Evolutionary conservation across 2,329 filamentous ascomycete species (phyloP), one percentile per base, ranked within the genome.

Genomic region (Ophiostoma triangulosporum): DNA sequence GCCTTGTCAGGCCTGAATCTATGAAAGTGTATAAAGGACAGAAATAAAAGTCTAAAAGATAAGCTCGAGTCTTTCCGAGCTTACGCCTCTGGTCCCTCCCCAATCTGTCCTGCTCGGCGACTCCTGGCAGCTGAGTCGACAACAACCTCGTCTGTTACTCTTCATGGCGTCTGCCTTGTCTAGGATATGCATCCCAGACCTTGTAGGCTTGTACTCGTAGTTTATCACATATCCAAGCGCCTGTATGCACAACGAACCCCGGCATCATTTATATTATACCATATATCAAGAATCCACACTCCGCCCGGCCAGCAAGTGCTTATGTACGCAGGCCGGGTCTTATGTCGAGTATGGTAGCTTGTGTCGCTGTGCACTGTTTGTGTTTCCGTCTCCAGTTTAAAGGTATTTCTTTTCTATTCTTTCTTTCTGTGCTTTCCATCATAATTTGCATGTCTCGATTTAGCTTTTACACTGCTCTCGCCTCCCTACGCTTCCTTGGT

Each of bases 121-220:
- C 38, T 12, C 20, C 38, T 59, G 55, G 60, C 60, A 58, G 61
- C 61, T 62, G 61, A 61, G 59, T 48, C 56, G 56, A 57, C 57
- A 56, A 59, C 57, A 57, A 60, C 55, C 58, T 58, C 59, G 60
- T 58, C 60, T 24, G 38, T n/a, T 38, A 38, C 35, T 38, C 35
- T 58, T 55, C 54, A 54, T 54, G 46, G 56, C 29, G 56, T 57
- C 58, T 53, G 56, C 54, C 56, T 54, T 60, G 60, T 62, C 58
- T 62, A 57, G 48, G 55, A 58, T 60, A 8, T 12, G 7, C 20
- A 43, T 43, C 38, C 38, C 24, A 24, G 38, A 43, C 38, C 38
- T 20, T 20, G n/a, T n/a, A n/a, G n/a, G n/a, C n/a, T n/a, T n/a
- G n/a, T n/a, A n/a, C n/a, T n/a, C n/a, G n/a, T n/a, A n/a, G n/a